Percentiles rank a stretch among this genome's conserved stretches.
phyloP scores from a whole-genome alignment of 768 basidiomycete species.

The Sarcodon aspratus region DNA sequence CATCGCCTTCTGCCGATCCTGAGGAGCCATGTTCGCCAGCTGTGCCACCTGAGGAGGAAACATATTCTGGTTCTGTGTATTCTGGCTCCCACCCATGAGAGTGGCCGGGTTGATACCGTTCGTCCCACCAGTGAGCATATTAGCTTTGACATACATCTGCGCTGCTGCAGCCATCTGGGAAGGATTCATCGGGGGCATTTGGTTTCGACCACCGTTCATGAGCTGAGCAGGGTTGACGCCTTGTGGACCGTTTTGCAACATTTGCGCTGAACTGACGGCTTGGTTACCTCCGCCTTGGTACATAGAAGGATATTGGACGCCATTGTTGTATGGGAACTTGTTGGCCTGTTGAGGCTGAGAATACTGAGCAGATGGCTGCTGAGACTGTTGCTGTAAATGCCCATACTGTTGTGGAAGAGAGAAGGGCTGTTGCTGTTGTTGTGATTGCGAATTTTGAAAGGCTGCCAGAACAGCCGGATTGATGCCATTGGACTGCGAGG shows the following conservation, averaged over 20 bases:
- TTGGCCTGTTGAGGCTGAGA: too few species aligned
- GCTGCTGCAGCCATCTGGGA: conserved; percentile 10
- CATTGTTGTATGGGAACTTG: not conserved
- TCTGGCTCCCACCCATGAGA: conserved; percentile 7
- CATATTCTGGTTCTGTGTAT: conserved; percentile 4
- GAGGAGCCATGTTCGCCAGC: conserved; percentile 2
- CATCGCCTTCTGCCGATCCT: conserved; percentile 5
- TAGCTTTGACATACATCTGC: not conserved
- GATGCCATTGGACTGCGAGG: conserved; percentile 5
- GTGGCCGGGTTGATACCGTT: conserved; percentile 12
- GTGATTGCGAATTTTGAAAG: not conserved
- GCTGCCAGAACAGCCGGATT: conserved; percentile 10
- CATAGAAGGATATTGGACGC: not conserved
- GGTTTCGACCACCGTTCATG: conserved; percentile 4
- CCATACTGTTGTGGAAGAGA: not conserved
- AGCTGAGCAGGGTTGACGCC: conserved; percentile 4
- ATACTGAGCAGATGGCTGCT: not conserved
- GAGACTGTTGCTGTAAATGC: not conserved
- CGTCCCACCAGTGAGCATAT: conserved; percentile 6
- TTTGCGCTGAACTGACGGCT: not conserved
- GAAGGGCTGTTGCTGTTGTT: not conserved
- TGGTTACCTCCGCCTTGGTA: not conserved
- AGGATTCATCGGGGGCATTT: conserved; percentile 11
- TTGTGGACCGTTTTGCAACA: not conserved
- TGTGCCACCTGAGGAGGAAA: conserved; percentile 3